Evolutionary conservation across 1,139 yeast species (phyloP), one percentile per base, ranked within the genome.

Genomic region (Yamadazyma jaroonii): DNA sequence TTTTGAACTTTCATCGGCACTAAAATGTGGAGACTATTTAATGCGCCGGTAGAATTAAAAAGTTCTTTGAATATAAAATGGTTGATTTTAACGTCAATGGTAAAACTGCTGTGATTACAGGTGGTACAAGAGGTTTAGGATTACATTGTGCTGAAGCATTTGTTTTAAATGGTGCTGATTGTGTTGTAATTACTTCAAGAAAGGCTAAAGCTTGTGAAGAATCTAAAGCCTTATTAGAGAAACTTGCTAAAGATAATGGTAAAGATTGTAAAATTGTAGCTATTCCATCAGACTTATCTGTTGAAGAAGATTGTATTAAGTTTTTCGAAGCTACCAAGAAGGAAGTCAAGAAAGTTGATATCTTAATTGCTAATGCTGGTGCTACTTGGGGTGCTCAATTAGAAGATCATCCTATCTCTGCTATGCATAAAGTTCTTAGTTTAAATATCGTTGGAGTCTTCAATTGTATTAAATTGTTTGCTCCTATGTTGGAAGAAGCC

Each of bases 111-210:
- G 77, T 81, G 10, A 71, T 84, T 46, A 84, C 92, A n/a, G 94
- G 92, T 12, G 89, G 90, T 29, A 77, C 88, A 31, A 68, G 92
- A 49, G 92, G 92, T 0, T 74, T 84, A 37, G 92, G 92, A 0
- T 72, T 79, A 41, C 61, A 78, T 53, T 78, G 84, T 62, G 87
- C 87, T 13, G 87, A 81, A 53, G 79, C 78, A 2, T 67, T 81
- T 35, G 75, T 82, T 9, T 61, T 65, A 36, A 79, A 81, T 45
- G 89, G 89, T 1, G 87, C 85, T 9, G 61, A 75, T 37, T 64
- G 75, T 24, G 80, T 84, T 25, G 77, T 78, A 45, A 75, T 84
- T 50, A 75, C 86, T 7, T 81, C 89, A 3, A 74, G 94, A 58
- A 81, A 82, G 54, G 72, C 64, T 27, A 60, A 70, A 27, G 88